phyloP scores from a whole-genome alignment of 2,329 filamentous ascomycete species.

The Coniochaeta prunicola region DNA sequence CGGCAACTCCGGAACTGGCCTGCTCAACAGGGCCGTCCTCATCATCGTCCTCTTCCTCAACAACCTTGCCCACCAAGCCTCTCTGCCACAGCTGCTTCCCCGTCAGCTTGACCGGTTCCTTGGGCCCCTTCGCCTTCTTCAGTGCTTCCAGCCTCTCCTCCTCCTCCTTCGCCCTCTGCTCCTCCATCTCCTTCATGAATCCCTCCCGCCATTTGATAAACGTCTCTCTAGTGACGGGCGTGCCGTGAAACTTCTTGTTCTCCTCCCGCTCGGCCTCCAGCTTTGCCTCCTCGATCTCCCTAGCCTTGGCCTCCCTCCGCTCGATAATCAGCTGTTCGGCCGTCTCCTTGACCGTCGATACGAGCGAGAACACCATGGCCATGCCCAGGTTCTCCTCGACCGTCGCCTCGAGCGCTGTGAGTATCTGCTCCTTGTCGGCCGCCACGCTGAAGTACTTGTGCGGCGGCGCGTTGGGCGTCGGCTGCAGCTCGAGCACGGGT shows the following conservation, averaged over 20 bases:
- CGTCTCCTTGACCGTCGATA: constrained; percentile 78
- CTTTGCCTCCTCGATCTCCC: constrained; percentile 46
- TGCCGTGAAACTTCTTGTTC: constrained; percentile 94
- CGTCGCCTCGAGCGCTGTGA: constrained; percentile 63
- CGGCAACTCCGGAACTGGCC: constrained; percentile 50
- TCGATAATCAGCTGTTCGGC: constrained; percentile 80
- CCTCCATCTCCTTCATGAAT: constrained; percentile 77
- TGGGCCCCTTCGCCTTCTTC: constrained; percentile 63
- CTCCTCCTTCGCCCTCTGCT: constrained; percentile 61
- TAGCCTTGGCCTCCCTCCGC: constrained; percentile 58
- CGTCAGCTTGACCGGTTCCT: constrained; percentile 66
- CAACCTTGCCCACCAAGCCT: constrained; percentile 60
- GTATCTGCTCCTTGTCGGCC: constrained; percentile 68
- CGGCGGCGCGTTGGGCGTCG: constrained; percentile 60
- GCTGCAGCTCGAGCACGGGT: constrained; percentile 71
- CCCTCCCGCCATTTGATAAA: constrained; percentile 76
- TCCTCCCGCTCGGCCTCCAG: constrained; percentile 74
- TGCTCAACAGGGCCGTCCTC: constrained; percentile 39
- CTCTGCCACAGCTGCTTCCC: constrained; percentile 74
- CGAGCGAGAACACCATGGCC: constrained; percentile 93
- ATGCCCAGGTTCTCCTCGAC: constrained; percentile 93
- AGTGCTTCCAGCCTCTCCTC: constrained; percentile 78
- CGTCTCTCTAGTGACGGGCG: constrained; percentile 75
- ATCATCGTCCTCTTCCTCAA: constrained; percentile 61
- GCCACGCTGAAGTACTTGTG: constrained; percentile 72